Base-by-base conservation (phyloP, 2,329 filamentous ascomycete genomes). In the Coniella vitis region DNA sequence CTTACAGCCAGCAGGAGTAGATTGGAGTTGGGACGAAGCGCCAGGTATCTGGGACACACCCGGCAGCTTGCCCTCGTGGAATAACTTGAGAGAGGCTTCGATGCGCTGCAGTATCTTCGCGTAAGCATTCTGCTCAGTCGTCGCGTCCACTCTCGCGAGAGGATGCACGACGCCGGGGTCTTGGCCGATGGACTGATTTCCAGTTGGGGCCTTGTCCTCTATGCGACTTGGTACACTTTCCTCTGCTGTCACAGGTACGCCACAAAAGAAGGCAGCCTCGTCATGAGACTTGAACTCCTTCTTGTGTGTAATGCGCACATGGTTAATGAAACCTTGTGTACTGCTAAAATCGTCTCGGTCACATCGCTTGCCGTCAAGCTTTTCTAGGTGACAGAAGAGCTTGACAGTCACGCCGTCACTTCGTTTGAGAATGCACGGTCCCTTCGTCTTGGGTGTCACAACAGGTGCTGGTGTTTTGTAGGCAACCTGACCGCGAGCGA, bases 261-360 rank as follows among this genome's bases (percentile, higher is more conserved):
- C 93, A 58, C 89, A 94, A 52, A 87, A 86, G 48, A 90, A 77
- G 31, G 91, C 93, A 54, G 93, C 93, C 61, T 90, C 88, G 65
- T 97, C 91, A 61, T 98, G 93, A 59, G 89, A 96, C 69, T 95
- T 91, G 73, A 90, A 97, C 55, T 94, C 90, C 51, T 88, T 79
- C 63, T 86, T 87, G 69, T 98, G 93, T 21, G 90, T 90, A 59
- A 98, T 97, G 49, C 93, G 89, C 64, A 91, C 97, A 64, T 98
- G 93, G 63, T 98, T 98, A 70, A 98, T 93, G 69, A 97, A 97
- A n/a, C 93, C 93, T 66, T 97, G 93, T 0, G 90, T 94, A 69
- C 90, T 97, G 48, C 86, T 90, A 62, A 97, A 97, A 65, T 96
- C 88, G 64, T 89, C 87, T 55, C 91, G 79, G 43, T 89, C 78